phyloP scores from a whole-genome alignment of 2,329 filamentous ascomycete genomes.

The Pestalotiopsis sp. region DNA sequence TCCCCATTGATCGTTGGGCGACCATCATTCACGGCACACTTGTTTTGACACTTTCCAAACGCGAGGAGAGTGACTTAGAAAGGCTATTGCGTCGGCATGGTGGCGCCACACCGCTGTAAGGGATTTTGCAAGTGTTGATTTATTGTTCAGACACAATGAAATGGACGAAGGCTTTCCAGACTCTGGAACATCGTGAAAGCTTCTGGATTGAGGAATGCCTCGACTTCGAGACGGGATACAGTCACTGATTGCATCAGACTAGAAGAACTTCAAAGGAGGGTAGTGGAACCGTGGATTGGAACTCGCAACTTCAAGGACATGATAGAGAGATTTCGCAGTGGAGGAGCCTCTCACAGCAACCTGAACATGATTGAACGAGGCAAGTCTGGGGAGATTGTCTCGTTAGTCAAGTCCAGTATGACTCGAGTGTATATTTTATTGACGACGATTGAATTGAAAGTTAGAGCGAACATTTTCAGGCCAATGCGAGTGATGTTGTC shows the following conservation, averaged over 20 bases:
- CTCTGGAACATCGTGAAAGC: too few species aligned
- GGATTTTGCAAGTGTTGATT: neutral
- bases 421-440: constrained; percentile 1
- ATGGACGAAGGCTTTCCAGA: too few species aligned
- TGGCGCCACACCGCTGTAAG: neutral
- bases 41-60: neutral
- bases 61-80: neutral
- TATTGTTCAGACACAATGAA: neutral
- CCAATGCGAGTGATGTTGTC: neutral
- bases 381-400: neutral
- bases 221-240: too few species aligned
- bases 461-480: neutral
- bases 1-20: neutral
- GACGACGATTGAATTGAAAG: neutral
- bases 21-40: neutral
- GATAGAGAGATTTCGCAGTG: neutral
- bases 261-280: too few species aligned
- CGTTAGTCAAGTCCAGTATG: neutral
- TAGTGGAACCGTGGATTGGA: too few species aligned
- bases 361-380: neutral
- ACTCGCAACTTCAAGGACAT: neutral
- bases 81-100: neutral
- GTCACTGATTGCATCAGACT: too few species aligned
- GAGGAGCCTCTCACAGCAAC: neutral
- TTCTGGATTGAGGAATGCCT: too few species aligned